Conservation (phyloP, 1,284 basidiomycete species). For the Cutaneotrichosporon mucoides region DNA sequence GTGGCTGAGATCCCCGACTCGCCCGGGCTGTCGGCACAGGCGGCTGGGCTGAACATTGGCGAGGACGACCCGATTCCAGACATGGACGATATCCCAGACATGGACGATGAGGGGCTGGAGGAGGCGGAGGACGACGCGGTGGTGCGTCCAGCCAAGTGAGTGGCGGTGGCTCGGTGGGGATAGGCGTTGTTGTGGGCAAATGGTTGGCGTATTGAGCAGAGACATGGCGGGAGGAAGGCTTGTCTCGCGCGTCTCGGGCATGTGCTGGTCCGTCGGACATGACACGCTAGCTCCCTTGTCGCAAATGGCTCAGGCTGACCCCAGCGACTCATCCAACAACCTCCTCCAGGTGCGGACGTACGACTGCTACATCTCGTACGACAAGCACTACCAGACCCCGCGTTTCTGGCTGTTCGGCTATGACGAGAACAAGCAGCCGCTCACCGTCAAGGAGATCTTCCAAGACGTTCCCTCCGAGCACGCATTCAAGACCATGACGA, state of each 20-base stretch:
- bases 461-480: constrained; percentile 97
- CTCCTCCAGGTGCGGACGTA: constrained; percentile 94
- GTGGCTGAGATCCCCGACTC: constrained; percentile 47
- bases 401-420: constrained; percentile 93
- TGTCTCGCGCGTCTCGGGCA: too few relatives aligned
- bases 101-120: constrained; percentile 75
- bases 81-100: constrained; percentile 87
- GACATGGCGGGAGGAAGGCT: too few relatives aligned
- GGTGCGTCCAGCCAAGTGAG: constrained; percentile 30
- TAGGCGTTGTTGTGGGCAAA: too few relatives aligned
- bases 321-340: constrained; percentile 53
- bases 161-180: too few relatives aligned
- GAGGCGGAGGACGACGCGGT: constrained; percentile 64
- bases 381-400: constrained; percentile 97
- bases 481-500: constrained; percentile 97
- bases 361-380: constrained; percentile 98
- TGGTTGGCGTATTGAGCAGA: too few relatives aligned
- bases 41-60: constrained; percentile 48
- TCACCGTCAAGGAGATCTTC: constrained; percentile 87
- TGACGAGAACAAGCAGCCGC: constrained; percentile 85
- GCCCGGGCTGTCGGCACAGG: constrained; percentile 37
- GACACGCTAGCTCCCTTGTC: too few relatives aligned
- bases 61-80: constrained; percentile 62
- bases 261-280: too few relatives aligned
- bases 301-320: too few relatives aligned